These are phyloP conservation scores for Davidsoniella virescens DNA, from an alignment of 2,329 filamentous ascomycete species.

Conservation along the genomic window DNA sequence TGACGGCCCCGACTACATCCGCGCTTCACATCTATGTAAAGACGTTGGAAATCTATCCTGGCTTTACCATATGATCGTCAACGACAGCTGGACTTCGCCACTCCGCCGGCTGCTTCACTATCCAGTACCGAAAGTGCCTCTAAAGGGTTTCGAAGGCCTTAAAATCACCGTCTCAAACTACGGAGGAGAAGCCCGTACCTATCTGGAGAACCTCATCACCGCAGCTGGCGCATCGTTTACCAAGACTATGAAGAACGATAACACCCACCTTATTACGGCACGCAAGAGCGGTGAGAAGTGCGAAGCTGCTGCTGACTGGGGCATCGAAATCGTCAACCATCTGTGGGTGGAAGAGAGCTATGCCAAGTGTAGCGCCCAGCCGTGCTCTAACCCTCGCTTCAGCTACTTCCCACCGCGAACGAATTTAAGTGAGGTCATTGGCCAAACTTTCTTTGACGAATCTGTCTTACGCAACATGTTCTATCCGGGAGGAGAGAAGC, in stretches of 20 bases:
- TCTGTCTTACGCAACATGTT: constrained; percentile 46
- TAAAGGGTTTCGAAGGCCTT: constrained; percentile 61
- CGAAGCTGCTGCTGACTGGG: constrained; percentile 82
- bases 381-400: constrained; percentile 58
- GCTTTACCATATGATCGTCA: constrained; percentile 82
- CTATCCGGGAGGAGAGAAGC: constrained; percentile 43
- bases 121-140: constrained; percentile 58
- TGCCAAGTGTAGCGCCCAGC: constrained; percentile 65
- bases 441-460: constrained; percentile 67
- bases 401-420: constrained; percentile 76
- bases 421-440: constrained; percentile 84
- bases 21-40: constrained; percentile 59
- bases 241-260: constrained; percentile 86
- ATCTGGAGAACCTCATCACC: constrained; percentile 78
- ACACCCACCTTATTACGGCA: constrained; percentile 89
- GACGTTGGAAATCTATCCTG: constrained; percentile 85
- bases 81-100: constrained; percentile 78
- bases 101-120: constrained; percentile 76
- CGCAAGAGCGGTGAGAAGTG: constrained; percentile 85
- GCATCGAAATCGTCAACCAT: constrained; percentile 78
- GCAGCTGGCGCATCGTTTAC: constrained; percentile 80
- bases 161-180: constrained; percentile 92
- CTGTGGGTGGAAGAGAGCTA: constrained; percentile 97
- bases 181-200: constrained; percentile 80
- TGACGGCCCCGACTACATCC: constrained; percentile 60